A percentile compares a stretch with the other conserved stretches of the same genome.
phyloP scores from a whole-genome alignment of 148 eudicot genomes.

The Persicaria maculosa region DNA sequence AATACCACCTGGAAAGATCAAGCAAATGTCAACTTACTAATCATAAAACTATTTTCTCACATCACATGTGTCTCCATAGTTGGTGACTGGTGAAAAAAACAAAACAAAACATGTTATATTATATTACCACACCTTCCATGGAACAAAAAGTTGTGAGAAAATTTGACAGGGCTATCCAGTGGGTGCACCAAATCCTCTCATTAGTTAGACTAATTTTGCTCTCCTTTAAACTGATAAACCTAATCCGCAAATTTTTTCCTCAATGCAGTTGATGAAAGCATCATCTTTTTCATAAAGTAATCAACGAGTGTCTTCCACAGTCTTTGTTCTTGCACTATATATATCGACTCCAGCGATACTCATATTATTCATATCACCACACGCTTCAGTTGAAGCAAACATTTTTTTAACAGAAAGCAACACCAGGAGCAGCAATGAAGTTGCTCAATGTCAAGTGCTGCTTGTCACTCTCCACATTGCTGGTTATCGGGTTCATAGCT shows the following conservation, averaged over 20 bases:
- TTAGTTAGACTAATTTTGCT: conserved; percentile 16
- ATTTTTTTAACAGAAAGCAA: conserved; percentile 10
- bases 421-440: conserved; percentile 30
- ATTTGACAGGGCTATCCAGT: conserved; percentile 19
- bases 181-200: conserved; percentile 44
- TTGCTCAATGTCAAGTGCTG: conserved; percentile 12
- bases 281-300: neutral
- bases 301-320: neutral
- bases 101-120: neutral
- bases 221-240: conserved; percentile 17
- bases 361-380: conserved; percentile 4
- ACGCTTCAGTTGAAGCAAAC: neutral
- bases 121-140: neutral
- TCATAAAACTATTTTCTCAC: neutral
- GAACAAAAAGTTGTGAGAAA: neutral
- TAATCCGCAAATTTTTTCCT: conserved; percentile 19
- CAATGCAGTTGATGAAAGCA: conserved; percentile 4
- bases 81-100: neutral
- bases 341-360: conserved; percentile 9
- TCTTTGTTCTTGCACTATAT: neutral
- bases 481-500: conserved; percentile 25
- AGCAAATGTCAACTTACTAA: neutral
- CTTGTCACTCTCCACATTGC: conserved; percentile 26
- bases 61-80: neutral
- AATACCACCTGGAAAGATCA: neutral